Percentiles rank a stretch among this genome's conserved stretches.
Conservation (phyloP, 208 protist genomes). For the Phytomonas sp. region DNA sequence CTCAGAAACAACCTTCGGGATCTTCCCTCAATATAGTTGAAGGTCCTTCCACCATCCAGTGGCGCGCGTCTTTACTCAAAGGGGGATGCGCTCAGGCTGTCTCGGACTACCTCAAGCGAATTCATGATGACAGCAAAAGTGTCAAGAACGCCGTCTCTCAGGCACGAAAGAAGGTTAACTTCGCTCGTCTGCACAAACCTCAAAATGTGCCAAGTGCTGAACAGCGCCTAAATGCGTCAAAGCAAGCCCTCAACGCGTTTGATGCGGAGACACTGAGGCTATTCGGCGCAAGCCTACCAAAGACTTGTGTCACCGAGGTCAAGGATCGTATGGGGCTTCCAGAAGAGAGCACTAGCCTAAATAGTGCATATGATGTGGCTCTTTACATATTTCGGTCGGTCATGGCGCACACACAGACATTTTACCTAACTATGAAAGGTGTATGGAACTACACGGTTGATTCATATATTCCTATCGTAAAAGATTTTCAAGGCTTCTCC, state of each 20-base stretch:
- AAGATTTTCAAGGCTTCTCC: constrained; percentile 1
- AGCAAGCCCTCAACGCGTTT: constrained; percentile 18
- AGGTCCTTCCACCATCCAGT: neutral
- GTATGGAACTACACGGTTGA: constrained; percentile 20
- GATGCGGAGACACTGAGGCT: constrained; percentile 18
- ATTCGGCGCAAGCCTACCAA: constrained; percentile 28
- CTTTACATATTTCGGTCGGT: constrained; percentile 19
- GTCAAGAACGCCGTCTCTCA: constrained; percentile 13
- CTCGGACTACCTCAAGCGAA: constrained; percentile 27
- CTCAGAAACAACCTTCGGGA: neutral
- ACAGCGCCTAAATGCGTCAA: constrained; percentile 10
- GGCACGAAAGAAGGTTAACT: constrained; percentile 39
- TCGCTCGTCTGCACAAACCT: constrained; percentile 25
- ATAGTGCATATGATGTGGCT: constrained; percentile 16
- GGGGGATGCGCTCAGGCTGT: constrained; percentile 22
- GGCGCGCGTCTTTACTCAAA: constrained; percentile 5
- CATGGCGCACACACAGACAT: constrained; percentile 13
- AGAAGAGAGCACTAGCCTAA: constrained; percentile 8
- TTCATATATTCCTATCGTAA: constrained; percentile 16
- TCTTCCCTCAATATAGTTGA: neutral
- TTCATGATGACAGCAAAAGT: constrained; percentile 19
- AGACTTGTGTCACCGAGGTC: constrained; percentile 33
- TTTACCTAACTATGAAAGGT: constrained; percentile 21
- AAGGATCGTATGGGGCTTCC: constrained; percentile 14
- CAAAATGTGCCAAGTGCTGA: constrained; percentile 14